Evolutionary conservation across 2,329 filamentous ascomycete genomes (phyloP), one percentile per base, ranked within the genome.

Genomic region (Verruconis gallopava): DNA sequence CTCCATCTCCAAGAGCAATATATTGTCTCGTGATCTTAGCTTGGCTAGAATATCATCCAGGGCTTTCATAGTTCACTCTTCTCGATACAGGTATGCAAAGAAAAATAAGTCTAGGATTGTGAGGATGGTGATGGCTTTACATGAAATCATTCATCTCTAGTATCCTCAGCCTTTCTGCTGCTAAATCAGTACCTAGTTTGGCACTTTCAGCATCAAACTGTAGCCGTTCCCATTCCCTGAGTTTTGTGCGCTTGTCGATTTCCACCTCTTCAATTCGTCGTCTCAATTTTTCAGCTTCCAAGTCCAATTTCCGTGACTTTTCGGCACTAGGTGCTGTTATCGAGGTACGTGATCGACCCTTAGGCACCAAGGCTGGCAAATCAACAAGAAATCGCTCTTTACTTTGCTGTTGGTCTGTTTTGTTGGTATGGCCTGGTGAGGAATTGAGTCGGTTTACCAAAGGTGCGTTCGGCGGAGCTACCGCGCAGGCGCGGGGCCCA

Each of bases 241-340:
- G 44, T 17, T 54, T 55, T 46, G 60, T 59, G 30, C 66, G 50
- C 48, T 65, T 68, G 42, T 55, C 56, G 20, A 54, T 54, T 48
- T 70, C 64, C 49, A 64, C 67, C 46, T 63, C 63, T 32, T 66
- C 65, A 42, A 71, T 68, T 46, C 56, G 46, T 45, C 61, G 56
- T 18, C 66, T 52, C 46, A 71, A 46, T 49, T 57, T 63, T 45
- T 63, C 58, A 1, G 65, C 60, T 38, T 71, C 66, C 6, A 69
- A 63, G 44, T 69, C 64, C 11, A 70, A 49, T 50, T 63, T 66
- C 37, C 56, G 48, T 5, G 69, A 19, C 14, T 43, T 36, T 17
- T 19, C 32, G 12, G 38, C 25, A 38, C 32, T 37, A 4, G 34
- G 17, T 15, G 30, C n/a, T 9, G 32, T 53, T 45, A 62, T 63